Conservation (phyloP, 305 asterid genomes). For the Solanum aculeatissimum region DNA sequence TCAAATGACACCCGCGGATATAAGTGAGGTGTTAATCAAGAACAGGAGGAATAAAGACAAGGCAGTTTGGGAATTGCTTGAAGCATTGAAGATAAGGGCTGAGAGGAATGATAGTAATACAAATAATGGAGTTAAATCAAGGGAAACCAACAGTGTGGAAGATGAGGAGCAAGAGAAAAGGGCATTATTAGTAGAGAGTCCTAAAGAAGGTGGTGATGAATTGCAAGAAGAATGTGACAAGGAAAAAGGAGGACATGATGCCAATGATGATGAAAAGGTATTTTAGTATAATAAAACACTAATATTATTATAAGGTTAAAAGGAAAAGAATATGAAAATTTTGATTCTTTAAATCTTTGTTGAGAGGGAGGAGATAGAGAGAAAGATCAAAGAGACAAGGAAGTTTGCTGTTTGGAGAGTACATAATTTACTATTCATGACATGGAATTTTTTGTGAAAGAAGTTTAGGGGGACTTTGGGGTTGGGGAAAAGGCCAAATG, state of each 20-base stretch:
- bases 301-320: background rate
- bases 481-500: background rate
- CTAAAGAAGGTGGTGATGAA: slow-evolving; percentile 17
- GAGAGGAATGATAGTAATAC: slow-evolving; percentile 11
- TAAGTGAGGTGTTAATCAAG: slow-evolving; percentile 71
- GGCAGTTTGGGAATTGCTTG: slow-evolving; percentile 49
- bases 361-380: background rate
- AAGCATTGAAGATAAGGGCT: slow-evolving; percentile 31
- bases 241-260: background rate
- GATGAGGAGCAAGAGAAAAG: slow-evolving; percentile 75
- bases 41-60: slow-evolving; percentile 40
- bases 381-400: background rate
- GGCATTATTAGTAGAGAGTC: slow-evolving; percentile 72
- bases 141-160: slow-evolving; percentile 11
- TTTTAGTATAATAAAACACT: background rate
- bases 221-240: background rate
- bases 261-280: background rate
- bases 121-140: background rate
- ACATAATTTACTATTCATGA: background rate
- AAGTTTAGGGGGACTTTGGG: background rate
- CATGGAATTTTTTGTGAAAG: background rate
- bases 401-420: background rate
- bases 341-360: background rate
- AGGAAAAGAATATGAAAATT: background rate
- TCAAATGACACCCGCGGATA: slow-evolving; percentile 84